phyloP scores from a whole-genome alignment of 495 filamentous ascomycete genomes.

The Penicillium salamii region DNA sequence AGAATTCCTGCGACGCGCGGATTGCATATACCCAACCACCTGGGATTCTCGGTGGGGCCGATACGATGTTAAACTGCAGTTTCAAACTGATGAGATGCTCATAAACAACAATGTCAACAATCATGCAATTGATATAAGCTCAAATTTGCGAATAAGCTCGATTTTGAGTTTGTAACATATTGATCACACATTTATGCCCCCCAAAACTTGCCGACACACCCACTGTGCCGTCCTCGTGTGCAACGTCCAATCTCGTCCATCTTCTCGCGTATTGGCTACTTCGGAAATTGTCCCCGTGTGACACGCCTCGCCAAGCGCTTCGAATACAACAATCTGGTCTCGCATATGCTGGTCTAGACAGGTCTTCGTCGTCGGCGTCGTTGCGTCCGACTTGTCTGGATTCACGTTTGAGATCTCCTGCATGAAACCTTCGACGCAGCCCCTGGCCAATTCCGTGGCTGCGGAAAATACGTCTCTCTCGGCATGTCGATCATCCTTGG shows the following conservation, averaged over 20 bases:
- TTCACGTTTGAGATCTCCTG: conserved; percentile 46
- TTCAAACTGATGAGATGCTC: not conserved
- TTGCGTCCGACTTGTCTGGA: not conserved
- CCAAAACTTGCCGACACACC: conserved; percentile 54
- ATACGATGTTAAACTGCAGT: not conserved
- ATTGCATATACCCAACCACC: not conserved
- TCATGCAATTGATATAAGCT: too few species aligned
- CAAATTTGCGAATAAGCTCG: not conserved
- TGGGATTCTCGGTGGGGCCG: not conserved
- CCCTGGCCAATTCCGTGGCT: conserved; percentile 32
- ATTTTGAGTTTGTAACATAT: not conserved
- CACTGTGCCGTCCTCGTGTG: conserved; percentile 76
- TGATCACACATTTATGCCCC: not conserved
- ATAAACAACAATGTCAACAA: too few species aligned
- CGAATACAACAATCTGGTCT: conserved; percentile 81
- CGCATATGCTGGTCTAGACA: conserved; percentile 69
- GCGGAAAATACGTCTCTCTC: conserved; percentile 1
- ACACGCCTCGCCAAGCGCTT: conserved; percentile 54
- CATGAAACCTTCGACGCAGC: conserved; percentile 57
- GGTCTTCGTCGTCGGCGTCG: conserved; percentile 10
- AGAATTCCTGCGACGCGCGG: not conserved
- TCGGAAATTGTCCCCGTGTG: conserved; percentile 9
- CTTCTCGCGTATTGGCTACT: conserved; percentile 25
- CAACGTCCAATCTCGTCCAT: conserved; percentile 52
- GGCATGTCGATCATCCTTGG: not conserved